Evolutionary conservation across 768 basidiomycete genomes (phyloP).

Genomic region (Xerocomus brunneocitrinus): DNA sequence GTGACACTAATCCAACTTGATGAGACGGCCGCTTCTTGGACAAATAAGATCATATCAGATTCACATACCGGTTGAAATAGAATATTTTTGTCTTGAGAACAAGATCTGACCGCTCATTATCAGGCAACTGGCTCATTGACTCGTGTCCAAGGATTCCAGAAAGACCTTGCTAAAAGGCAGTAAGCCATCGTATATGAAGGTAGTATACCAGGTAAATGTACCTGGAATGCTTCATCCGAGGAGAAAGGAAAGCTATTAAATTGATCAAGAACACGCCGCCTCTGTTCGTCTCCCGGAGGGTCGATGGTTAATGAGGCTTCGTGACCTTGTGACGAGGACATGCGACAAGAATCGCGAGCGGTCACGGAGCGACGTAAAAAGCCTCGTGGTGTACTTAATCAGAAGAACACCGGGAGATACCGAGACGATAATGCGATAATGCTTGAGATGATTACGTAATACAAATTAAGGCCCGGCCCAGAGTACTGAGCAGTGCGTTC

Average conservation of each 20-base stretch:
- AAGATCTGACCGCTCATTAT: conserved; percentile 43
- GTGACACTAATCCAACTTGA: conserved; percentile 25
- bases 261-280: conserved; percentile 20
- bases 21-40: conserved; percentile 31
- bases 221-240: conserved; percentile 57
- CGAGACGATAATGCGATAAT: too few relatives aligned
- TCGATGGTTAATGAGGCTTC: conserved; percentile 8
- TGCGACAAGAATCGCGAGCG: conserved; percentile 3
- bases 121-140: conserved; percentile 31
- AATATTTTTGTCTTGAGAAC: conserved; percentile 56
- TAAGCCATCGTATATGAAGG: neutral
- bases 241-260: conserved; percentile 50
- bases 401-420: neutral
- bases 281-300: conserved; percentile 9
- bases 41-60: conserved; percentile 1
- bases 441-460: neutral
- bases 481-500: neutral
- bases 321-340: conserved; percentile 17
- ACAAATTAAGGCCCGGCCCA: neutral
- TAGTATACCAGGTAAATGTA: conserved; percentile 25
- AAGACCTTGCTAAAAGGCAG: conserved; percentile 55
- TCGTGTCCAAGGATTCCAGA: conserved; percentile 48
- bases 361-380: conserved; percentile 12
- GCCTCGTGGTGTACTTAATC: neutral
- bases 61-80: conserved; percentile 62